Conservation (phyloP, 139 green algal species). For the Chlorella sp. region DNA sequence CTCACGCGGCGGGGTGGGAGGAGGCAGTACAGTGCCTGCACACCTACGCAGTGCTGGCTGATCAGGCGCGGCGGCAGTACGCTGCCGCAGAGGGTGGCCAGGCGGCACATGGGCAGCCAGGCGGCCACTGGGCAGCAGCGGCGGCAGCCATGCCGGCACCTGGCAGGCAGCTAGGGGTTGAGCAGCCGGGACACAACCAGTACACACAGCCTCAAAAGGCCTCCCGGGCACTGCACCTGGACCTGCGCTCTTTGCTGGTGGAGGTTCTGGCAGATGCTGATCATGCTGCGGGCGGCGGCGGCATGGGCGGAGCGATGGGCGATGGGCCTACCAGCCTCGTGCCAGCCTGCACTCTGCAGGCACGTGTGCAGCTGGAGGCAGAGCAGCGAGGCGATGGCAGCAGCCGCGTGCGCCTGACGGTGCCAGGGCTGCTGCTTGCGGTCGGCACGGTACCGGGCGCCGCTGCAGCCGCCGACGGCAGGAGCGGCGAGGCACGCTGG, state of each 20-base stretch:
- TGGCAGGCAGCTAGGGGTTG: not conserved
- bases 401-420: not conserved
- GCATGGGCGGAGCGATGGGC: not conserved
- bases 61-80: conserved; percentile 32
- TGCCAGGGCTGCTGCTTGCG: conserved; percentile 31
- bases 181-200: not conserved
- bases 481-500: not conserved
- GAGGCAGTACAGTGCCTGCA: conserved; percentile 31
- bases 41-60: conserved; percentile 30
- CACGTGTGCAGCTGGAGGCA: not conserved
- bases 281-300: not conserved
- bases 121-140: not conserved
- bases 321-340: not conserved
- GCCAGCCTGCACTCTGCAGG: not conserved
- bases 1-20: conserved; percentile 31
- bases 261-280: conserved; percentile 12
- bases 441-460: conserved; percentile 3
- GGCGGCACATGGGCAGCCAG: not conserved
- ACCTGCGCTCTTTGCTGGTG: not conserved
- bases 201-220: not conserved
- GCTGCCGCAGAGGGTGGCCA: not conserved
- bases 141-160: not conserved
- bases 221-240: not conserved
- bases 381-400: not conserved
- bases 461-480: not conserved